A percentile compares a stretch with the other conserved stretches of the same genome.
Conservation (phyloP, 495 filamentous ascomycete genomes). For the Durotheca rogersii region DNA sequence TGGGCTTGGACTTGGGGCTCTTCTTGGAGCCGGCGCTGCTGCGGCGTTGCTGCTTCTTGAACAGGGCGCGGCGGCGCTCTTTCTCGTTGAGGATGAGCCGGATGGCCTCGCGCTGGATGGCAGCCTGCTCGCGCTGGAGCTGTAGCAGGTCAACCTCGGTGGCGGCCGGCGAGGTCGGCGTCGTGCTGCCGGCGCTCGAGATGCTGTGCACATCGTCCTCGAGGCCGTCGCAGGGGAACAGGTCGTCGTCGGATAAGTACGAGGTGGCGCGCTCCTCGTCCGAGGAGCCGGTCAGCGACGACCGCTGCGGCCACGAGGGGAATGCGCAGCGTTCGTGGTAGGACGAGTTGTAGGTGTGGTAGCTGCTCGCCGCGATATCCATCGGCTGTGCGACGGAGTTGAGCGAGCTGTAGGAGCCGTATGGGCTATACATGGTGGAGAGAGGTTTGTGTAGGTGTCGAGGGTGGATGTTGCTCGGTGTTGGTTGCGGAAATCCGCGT, state of each 20-base stretch:
- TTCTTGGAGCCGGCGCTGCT: slow-evolving; percentile 42
- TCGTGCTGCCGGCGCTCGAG: slow-evolving; percentile 46
- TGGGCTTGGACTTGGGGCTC: slow-evolving; percentile 47
- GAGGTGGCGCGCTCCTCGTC: slow-evolving; percentile 46
- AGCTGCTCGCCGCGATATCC: slow-evolving; percentile 51
- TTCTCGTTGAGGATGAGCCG: slow-evolving; percentile 48
- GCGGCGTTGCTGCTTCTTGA: slow-evolving; percentile 36
- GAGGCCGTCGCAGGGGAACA: slow-evolving; percentile 40
- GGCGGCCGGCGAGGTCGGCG: slow-evolving; percentile 38
- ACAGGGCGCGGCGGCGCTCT: slow-evolving; percentile 43
- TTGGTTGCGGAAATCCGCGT: neutral
- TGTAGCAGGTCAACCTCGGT: slow-evolving; percentile 45
- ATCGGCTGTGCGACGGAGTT: slow-evolving; percentile 49
- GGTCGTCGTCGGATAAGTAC: slow-evolving; percentile 54
- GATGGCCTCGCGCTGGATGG: slow-evolving; percentile 49
- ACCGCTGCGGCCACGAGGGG: slow-evolving; percentile 52
- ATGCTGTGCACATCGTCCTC: slow-evolving; percentile 49
- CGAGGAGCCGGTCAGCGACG: slow-evolving; percentile 43
- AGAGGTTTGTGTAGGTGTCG: slow-evolving; percentile 5
- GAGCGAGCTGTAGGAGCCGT: slow-evolving; percentile 47
- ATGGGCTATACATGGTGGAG: slow-evolving; percentile 48
- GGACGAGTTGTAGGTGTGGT: slow-evolving; percentile 35
- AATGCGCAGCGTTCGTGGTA: slow-evolving; percentile 49
- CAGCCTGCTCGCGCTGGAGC: slow-evolving; percentile 46
- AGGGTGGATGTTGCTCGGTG: slow-evolving; percentile 7